phyloP scores from a whole-genome alignment of 2,329 filamentous ascomycete species.

The Aspergillus sergii region DNA sequence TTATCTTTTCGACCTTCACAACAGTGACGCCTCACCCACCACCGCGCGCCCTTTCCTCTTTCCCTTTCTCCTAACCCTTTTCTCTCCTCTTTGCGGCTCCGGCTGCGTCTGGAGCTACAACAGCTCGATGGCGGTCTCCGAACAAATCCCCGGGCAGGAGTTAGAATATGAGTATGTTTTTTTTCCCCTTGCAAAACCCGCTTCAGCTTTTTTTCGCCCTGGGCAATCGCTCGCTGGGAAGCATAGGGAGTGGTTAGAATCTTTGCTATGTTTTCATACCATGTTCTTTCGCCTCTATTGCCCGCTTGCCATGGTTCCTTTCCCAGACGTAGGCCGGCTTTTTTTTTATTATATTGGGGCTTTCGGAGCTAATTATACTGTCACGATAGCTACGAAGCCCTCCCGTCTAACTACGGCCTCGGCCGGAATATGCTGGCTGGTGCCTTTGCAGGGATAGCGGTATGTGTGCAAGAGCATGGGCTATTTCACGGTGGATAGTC shows the following conservation, averaged over 20 bases:
- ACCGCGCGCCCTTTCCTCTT: constrained; percentile 1
- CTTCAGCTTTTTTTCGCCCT: constrained; percentile 3
- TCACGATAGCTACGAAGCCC: constrained; percentile 77
- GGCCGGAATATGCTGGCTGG: constrained; percentile 93
- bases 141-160: constrained; percentile 47
- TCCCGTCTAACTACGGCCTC: constrained; percentile 92
- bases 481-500: constrained; percentile 1
- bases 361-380: neutral
- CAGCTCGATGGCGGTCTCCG: constrained; percentile 45
- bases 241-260: neutral
- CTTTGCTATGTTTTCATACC: neutral
- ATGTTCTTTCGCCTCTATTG: neutral
- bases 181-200: neutral
- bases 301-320: neutral
- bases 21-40: constrained; percentile 10
- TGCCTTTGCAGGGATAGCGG: constrained; percentile 94
- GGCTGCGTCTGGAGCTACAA: constrained; percentile 38
- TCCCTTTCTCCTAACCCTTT: neutral
- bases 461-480: constrained; percentile 51
- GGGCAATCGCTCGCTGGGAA: neutral
- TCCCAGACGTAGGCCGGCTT: neutral
- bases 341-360: neutral
- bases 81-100: constrained; percentile 27
- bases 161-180: constrained; percentile 45
- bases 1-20: constrained; percentile 10